Evolutionary conservation across 441 rosid species (phyloP).

Genomic region (Eruca vesicaria): DNA sequence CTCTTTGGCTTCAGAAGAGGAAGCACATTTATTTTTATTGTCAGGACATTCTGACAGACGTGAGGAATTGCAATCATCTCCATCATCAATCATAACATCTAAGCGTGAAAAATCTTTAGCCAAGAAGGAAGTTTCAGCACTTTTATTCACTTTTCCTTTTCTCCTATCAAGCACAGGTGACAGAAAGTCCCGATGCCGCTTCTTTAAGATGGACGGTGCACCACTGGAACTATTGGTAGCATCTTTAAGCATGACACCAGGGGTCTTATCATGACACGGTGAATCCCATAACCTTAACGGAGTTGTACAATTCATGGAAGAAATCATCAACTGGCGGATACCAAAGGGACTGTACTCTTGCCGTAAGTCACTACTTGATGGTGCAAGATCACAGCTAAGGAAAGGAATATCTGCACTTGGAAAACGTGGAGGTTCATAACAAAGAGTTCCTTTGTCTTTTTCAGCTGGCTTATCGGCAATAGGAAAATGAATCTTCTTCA

Average conservation of each 20-base stretch:
- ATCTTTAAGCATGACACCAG: slow-evolving; percentile 75
- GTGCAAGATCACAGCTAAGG: slow-evolving; percentile 94
- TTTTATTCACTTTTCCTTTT: slow-evolving; percentile 71
- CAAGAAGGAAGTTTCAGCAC: slow-evolving; percentile 58
- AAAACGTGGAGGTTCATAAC: slow-evolving; percentile 98
- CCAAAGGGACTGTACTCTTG: slow-evolving; percentile 99
- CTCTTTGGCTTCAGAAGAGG: slow-evolving; percentile 50
- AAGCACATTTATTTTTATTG: slow-evolving; percentile 34
- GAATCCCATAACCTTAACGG: slow-evolving; percentile 97
- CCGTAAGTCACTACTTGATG: slow-evolving; percentile 73
- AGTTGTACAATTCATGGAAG: slow-evolving; percentile 79
- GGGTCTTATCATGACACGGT: slow-evolving; percentile 69
- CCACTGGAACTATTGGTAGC: slow-evolving; percentile 72
- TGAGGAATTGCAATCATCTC: slow-evolving; percentile 38
- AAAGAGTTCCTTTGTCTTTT: slow-evolving; percentile 68
- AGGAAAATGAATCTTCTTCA: slow-evolving; percentile 28
- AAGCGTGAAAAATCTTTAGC: slow-evolving; percentile 73
- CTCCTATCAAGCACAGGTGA: slow-evolving; percentile 92
- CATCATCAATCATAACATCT: slow-evolving; percentile 71
- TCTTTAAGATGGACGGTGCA: slow-evolving; percentile 89
- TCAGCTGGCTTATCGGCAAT: slow-evolving; percentile 44
- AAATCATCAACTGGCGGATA: slow-evolving; percentile 92
- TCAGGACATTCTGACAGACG: slow-evolving; percentile 40
- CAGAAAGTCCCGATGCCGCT: slow-evolving; percentile 77
- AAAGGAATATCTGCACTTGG: slow-evolving; percentile 93